Evolutionary conservation across 768 basidiomycete species (phyloP).

Genomic region (Mycena alexandri): DNA sequence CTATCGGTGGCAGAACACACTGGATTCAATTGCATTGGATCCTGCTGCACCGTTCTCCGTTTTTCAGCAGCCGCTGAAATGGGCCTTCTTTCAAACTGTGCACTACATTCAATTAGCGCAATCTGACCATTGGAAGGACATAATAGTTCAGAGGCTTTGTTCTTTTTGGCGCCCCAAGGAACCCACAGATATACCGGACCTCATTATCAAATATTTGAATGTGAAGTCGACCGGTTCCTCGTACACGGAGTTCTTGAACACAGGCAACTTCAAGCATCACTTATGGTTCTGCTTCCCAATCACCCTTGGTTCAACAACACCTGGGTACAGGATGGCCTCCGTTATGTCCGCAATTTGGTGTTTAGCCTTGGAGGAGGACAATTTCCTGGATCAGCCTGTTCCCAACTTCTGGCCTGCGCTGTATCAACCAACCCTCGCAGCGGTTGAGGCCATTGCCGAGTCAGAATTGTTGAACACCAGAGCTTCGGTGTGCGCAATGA

Average conservation of each 20-base stretch:
- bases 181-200: not conserved
- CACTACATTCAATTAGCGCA: not conserved
- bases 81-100: not conserved
- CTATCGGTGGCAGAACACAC: not conserved
- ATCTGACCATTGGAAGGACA: not conserved
- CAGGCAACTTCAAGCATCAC: not conserved
- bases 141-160: not conserved
- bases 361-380: not conserved
- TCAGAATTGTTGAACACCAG: too few relatives aligned
- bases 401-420: too few relatives aligned
- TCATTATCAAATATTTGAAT: constrained; percentile 1
- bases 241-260: not conserved
- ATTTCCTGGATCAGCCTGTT: too few relatives aligned
- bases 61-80: not conserved
- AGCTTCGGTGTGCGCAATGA: not conserved
- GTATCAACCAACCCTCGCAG: too few relatives aligned
- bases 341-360: not conserved
- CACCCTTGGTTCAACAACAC: too few relatives aligned
- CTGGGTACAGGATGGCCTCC: too few relatives aligned
- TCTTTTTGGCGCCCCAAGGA: not conserved
- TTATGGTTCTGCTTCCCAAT: not conserved
- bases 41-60: not conserved
- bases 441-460: too few relatives aligned
- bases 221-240: not conserved
- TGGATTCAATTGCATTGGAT: not conserved